Conservation (phyloP, 345 rosid species). For the Populus davidiana region DNA sequence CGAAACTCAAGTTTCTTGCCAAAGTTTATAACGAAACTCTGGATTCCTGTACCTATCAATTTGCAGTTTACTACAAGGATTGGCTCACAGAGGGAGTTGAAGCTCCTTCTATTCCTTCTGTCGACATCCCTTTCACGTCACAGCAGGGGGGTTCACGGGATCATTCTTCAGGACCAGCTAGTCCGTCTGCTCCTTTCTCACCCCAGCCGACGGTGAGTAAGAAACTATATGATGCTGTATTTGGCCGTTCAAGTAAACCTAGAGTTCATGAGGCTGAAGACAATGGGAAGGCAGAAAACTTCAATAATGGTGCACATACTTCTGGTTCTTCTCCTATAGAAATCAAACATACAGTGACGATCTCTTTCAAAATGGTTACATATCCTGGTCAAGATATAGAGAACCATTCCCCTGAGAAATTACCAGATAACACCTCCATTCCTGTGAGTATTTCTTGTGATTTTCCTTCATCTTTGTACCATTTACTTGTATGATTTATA, state of each 20-base stretch:
- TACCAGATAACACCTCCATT: slow-evolving; percentile 24
- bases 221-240: slow-evolving; percentile 46
- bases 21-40: slow-evolving; percentile 51
- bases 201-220: slow-evolving; percentile 57
- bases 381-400: slow-evolving; percentile 23
- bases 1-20: slow-evolving; percentile 51
- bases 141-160: slow-evolving; percentile 23
- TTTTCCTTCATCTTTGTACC: background rate
- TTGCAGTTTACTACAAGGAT: slow-evolving; percentile 63
- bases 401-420: slow-evolving; percentile 20
- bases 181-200: slow-evolving; percentile 35
- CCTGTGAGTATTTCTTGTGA: slow-evolving; percentile 32
- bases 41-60: slow-evolving; percentile 54
- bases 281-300: slow-evolving; percentile 15
- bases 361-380: slow-evolving; percentile 35
- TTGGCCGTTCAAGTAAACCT: slow-evolving; percentile 32
- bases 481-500: background rate
- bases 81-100: slow-evolving; percentile 59
- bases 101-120: slow-evolving; percentile 50
- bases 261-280: slow-evolving; percentile 26
- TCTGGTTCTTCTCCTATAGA: slow-evolving; percentile 37
- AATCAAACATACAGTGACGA: slow-evolving; percentile 29
- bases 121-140: slow-evolving; percentile 42
- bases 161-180: slow-evolving; percentile 35
- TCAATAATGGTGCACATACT: slow-evolving; percentile 18